Evolutionary conservation across 2,329 filamentous ascomycete species (phyloP).

Genomic region (Verticillium nubilum): DNA sequence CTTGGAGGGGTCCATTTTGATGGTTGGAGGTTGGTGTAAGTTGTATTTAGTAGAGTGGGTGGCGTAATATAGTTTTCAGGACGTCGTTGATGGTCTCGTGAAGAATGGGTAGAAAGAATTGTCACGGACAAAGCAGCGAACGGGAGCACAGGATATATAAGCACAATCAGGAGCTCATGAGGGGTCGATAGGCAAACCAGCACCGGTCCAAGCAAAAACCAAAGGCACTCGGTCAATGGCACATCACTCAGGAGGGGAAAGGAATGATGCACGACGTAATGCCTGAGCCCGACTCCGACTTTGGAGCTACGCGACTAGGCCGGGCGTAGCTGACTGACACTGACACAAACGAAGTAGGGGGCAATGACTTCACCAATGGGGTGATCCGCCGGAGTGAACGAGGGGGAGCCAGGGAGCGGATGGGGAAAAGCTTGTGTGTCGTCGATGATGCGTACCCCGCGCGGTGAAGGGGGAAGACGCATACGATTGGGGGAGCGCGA

Average conservation of each 20-base stretch:
- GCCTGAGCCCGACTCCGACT: background rate
- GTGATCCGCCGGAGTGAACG: background rate
- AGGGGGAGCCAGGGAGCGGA: slow-evolving; percentile 9
- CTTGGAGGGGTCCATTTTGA: slow-evolving; percentile 10
- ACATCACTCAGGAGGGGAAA: background rate
- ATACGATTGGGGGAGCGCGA: background rate
- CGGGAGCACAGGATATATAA: slow-evolving; percentile 6
- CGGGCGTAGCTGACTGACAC: background rate
- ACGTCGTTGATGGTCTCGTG: background rate
- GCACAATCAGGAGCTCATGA: background rate
- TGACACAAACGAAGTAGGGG: background rate
- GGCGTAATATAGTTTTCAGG: background rate
- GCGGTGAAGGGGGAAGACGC: background rate
- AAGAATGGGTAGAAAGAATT: fast-evolving
- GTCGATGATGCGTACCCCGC: background rate
- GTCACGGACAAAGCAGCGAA: fast-evolving
- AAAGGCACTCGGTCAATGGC: background rate
- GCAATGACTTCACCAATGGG: slow-evolving; percentile 13
- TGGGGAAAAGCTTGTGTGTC: slow-evolving; percentile 11
- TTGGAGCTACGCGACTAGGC: slow-evolving; percentile 1
- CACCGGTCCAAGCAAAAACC: background rate
- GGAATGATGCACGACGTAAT: background rate
- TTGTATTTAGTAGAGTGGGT: background rate
- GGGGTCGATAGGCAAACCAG: background rate
- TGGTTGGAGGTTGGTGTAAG: background rate